phyloP scores from a whole-genome alignment of 2,329 filamentous ascomycete species.

The Spiromastix sp. region DNA sequence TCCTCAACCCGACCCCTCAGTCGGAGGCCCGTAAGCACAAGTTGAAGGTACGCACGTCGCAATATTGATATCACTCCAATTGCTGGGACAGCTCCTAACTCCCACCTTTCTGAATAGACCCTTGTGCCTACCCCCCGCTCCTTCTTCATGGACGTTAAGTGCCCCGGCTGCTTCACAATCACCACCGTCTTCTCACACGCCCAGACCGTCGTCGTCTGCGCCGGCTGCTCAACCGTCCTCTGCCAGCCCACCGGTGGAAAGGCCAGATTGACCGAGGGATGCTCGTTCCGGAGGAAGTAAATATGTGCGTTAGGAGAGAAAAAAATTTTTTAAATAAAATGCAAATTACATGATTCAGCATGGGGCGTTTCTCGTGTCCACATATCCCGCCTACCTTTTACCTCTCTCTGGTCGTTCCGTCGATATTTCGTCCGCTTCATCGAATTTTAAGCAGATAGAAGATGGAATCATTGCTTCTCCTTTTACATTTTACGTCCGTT shows the following conservation, averaged over 20 bases:
- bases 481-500: slow-evolving; percentile 46
- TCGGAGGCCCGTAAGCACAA: slow-evolving; percentile 99
- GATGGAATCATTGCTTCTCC: slow-evolving; percentile 31
- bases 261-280: slow-evolving; percentile 97
- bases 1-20: slow-evolving; percentile 96
- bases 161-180: slow-evolving; percentile 99
- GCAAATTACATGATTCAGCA: slow-evolving; percentile 7
- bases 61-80: not conserved
- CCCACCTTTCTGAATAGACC: slow-evolving; percentile 45
- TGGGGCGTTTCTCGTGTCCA: no score
- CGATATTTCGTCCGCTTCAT: slow-evolving; percentile 5
- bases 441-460: slow-evolving; percentile 35
- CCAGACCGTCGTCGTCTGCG: slow-evolving; percentile 99
- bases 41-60: slow-evolving; percentile 71
- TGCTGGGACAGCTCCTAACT: slow-evolving; percentile 1
- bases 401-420: no score
- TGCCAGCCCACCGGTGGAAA: slow-evolving; percentile 99
- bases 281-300: slow-evolving; percentile 99
- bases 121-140: slow-evolving; percentile 94
- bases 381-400: no score
- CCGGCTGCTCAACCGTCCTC: slow-evolving; percentile 97
- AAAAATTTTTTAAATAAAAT: slow-evolving; percentile 3
- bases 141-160: slow-evolving; percentile 99
- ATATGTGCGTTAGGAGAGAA: no score
- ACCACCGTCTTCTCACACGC: slow-evolving; percentile 99